These are phyloP conservation scores for Camelina sativa DNA, from an alignment of 345 rosid species.

Conservation along the genomic window DNA sequence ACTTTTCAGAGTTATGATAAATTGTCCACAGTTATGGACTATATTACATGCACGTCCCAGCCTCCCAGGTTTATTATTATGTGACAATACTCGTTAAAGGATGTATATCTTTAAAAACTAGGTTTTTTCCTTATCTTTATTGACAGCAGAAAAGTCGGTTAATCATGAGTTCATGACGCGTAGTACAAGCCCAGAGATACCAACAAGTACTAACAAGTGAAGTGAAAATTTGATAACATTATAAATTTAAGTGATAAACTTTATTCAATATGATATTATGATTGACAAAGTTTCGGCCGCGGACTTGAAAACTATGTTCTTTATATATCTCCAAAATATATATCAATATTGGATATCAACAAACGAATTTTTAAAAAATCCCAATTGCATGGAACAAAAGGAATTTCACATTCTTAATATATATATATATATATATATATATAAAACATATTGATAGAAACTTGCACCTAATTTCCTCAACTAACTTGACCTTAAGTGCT, in stretches of 20 bases:
- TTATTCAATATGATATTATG: neutral
- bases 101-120: neutral
- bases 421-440: neutral
- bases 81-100: conserved; percentile 23
- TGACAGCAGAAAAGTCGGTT: neutral
- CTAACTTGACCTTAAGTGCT: conserved; percentile 22
- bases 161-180: conserved; percentile 7
- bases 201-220: neutral
- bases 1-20: conserved; percentile 27
- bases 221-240: neutral
- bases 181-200: conserved; percentile 2
- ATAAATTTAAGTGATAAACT: neutral
- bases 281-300: neutral
- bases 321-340: neutral
- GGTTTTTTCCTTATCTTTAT: too few species aligned
- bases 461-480: conserved; percentile 36
- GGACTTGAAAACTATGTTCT: neutral
- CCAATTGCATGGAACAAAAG: neutral
- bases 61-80: conserved; percentile 26
- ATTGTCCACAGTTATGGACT: conserved; percentile 22
- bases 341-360: neutral
- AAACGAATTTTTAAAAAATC: neutral
- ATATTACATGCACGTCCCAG: conserved; percentile 34
- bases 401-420: neutral
- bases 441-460: conserved; percentile 26